Base-by-base conservation (phyloP, 1,139 yeast genomes). In the Suhomyces bribrorum region DNA sequence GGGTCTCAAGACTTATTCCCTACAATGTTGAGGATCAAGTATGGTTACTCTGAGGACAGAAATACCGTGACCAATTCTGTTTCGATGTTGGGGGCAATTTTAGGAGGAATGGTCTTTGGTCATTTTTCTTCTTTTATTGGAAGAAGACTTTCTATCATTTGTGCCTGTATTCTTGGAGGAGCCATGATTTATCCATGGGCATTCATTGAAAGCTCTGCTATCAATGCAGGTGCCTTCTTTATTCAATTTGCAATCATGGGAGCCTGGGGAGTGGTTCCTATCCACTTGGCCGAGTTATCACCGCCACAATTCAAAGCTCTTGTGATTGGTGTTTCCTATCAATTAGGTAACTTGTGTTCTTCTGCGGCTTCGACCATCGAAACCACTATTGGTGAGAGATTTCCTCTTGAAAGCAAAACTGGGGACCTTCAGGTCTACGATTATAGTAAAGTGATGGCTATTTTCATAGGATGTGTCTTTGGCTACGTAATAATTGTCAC, bases 311-410 rank as follows among this genome's bases (percentile, higher is more conserved):
- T 81, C 64, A 75, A 86, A 57, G 72, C 90, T 3, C 81, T 85
- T 49, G 81, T 83, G 36, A 79, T 78, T 32, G 95, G 95, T 56
- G 75, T 79, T 36, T 73, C 89, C 15, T 86, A 86, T 56, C 95
- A 86, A 63, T 73, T 86, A 52, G 95, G 95, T 71, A 86, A 86
- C 62, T 74, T 86, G 53, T 86, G 86, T 14, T 81, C 90, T 5
- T 81, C 90, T 32, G 95, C 95, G 2, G 80, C 90, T 4, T 81
- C 94, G 2, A 86, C 95, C 11, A 86, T 86, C 48, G 94, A 86
- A 62, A 68, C 89, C 14, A 80, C 83, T 7, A 75, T 86, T 51
- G 92, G 92, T 40, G 82, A 77, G 47, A 59, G 71, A 37, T 84
- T 81, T 68, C 70, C 14, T 54, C 44, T 59, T 26, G 34, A 24